Conservation (phyloP, 2,329 filamentous ascomycete species). For the Beauveria rudraprayagi region DNA sequence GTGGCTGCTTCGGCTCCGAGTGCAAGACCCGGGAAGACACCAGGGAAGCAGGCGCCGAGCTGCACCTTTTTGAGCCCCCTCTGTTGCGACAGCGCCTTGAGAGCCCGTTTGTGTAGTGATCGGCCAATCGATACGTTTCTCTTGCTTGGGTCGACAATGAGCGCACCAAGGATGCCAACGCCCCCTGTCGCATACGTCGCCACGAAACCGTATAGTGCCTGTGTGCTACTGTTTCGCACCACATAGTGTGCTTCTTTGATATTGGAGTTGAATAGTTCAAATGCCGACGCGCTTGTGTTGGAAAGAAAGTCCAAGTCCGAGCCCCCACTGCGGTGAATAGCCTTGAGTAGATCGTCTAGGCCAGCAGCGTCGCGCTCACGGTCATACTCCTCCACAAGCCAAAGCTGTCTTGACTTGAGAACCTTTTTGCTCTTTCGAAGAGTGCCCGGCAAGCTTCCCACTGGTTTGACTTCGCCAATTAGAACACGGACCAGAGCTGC, state of each 20-base stretch:
- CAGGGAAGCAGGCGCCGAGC: conserved; percentile 71
- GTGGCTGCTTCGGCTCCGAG: conserved; percentile 38
- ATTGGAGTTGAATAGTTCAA: conserved; percentile 62
- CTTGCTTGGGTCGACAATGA: conserved; percentile 84
- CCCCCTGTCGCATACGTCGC: conserved; percentile 72
- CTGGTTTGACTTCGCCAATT: conserved; percentile 63
- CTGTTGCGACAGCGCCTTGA: conserved; percentile 63
- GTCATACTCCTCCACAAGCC: conserved; percentile 87
- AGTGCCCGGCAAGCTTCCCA: conserved; percentile 59
- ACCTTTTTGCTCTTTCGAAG: conserved; percentile 81
- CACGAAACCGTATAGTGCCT: conserved; percentile 85
- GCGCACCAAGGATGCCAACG: conserved; percentile 69
- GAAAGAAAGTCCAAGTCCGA: conserved; percentile 63
- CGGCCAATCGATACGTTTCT: conserved; percentile 85
- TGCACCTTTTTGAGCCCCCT: conserved; percentile 71
- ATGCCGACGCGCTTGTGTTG: conserved; percentile 63
- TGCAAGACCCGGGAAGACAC: conserved; percentile 80
- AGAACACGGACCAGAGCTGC: conserved; percentile 75
- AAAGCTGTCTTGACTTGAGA: conserved; percentile 83
- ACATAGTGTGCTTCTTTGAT: conserved; percentile 83
- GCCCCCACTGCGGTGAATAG: conserved; percentile 58
- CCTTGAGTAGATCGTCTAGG: conserved; percentile 66
- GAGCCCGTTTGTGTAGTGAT: conserved; percentile 77
- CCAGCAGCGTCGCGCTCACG: conserved; percentile 66
- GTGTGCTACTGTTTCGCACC: conserved; percentile 86